Evolutionary conservation across 1,139 yeast genomes (phyloP).

Genomic region (Hanseniaspora sp.): DNA sequence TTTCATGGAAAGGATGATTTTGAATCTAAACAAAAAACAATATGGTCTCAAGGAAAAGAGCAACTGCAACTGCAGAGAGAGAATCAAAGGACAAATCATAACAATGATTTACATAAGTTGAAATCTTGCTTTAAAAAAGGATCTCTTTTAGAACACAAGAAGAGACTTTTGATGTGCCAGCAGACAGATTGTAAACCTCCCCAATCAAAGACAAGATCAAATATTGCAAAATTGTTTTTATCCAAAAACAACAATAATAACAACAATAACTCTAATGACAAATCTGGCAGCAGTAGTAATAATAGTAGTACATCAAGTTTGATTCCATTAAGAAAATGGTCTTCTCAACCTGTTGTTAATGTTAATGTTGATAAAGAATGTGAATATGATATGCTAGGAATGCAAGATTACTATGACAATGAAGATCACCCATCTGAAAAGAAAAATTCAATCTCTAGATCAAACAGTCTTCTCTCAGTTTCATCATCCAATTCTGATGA

Average conservation of each 20-base stretch:
- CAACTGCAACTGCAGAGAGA: too few relatives aligned
- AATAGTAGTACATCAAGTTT: constrained; percentile 20
- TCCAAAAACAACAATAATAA: not conserved
- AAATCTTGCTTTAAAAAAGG: constrained; percentile 14
- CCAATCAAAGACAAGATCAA: not conserved
- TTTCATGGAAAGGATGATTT: not conserved
- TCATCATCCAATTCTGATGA: constrained; percentile 11
- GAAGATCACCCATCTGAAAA: constrained; percentile 18
- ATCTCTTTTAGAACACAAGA: constrained; percentile 1
- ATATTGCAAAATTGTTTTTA: constrained; percentile 5
- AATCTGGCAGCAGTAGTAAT: not conserved
- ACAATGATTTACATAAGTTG: not conserved
- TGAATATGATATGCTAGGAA: constrained; percentile 15
- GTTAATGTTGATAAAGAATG: constrained; percentile 21
- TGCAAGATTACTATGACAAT: constrained; percentile 16
- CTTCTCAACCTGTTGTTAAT: constrained; percentile 22
- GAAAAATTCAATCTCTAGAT: not conserved
- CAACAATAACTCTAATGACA: not conserved
- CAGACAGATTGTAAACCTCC: not conserved
- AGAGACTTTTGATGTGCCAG: not conserved
- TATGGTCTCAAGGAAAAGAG: too few relatives aligned
- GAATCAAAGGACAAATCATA: too few relatives aligned
- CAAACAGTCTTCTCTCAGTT: not conserved
- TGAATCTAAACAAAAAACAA: too few relatives aligned
- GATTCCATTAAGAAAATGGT: constrained; percentile 28